phyloP scores from a whole-genome alignment of 2,329 filamentous ascomycete genomes.

The Beauveria caledonica region DNA sequence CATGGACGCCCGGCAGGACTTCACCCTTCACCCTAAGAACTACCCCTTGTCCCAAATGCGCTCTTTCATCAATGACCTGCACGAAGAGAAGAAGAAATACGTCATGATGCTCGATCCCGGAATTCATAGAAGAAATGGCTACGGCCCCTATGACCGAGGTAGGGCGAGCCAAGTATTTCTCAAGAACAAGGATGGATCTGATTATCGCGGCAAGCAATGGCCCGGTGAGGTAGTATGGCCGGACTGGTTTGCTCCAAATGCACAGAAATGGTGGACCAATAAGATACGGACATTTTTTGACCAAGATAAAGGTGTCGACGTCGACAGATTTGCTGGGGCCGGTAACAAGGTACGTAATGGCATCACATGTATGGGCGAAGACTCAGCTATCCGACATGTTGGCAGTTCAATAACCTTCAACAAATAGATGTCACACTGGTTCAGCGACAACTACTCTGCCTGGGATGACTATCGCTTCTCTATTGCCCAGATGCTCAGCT shows the following conservation, averaged over 20 bases:
- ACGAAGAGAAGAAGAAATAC: slow-evolving; percentile 59
- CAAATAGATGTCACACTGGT: slow-evolving; percentile 32
- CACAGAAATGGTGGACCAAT: slow-evolving; percentile 55
- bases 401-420: too few species aligned
- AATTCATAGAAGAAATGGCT: slow-evolving; percentile 37
- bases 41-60: slow-evolving; percentile 56
- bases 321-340: slow-evolving; percentile 46
- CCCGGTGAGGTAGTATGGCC: slow-evolving; percentile 61
- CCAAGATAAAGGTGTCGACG: slow-evolving; percentile 56
- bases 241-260: slow-evolving; percentile 62
- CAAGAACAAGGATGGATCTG: neutral
- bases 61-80: slow-evolving; percentile 58
- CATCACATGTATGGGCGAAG: too few species aligned
- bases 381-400: too few species aligned
- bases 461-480: slow-evolving; percentile 45
- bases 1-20: slow-evolving; percentile 49
- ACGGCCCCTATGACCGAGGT: slow-evolving; percentile 29
- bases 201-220: slow-evolving; percentile 58
- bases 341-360: too few species aligned
- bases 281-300: slow-evolving; percentile 61
- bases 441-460: slow-evolving; percentile 46
- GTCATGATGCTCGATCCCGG: slow-evolving; percentile 67
- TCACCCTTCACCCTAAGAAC: slow-evolving; percentile 55
- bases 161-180: slow-evolving; percentile 33
- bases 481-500: slow-evolving; percentile 13